These are phyloP conservation scores for Arabis hirsuta DNA, from an alignment of 345 rosid species.

Conservation along the genomic window DNA sequence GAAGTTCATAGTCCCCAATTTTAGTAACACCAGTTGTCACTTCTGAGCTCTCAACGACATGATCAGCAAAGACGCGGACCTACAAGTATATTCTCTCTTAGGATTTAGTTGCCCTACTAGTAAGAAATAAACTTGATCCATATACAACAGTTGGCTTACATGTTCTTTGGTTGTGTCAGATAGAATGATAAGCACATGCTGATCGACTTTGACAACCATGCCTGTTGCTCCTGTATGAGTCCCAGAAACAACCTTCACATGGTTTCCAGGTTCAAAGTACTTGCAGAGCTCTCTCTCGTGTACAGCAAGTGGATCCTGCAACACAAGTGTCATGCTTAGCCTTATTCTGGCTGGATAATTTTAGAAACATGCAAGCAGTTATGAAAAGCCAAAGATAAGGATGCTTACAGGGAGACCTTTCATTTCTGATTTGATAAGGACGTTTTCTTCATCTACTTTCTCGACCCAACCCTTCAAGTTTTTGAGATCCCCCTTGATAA, in stretches of 20 bases:
- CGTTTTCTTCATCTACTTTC: conserved; percentile 97
- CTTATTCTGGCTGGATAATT: conserved; percentile 13
- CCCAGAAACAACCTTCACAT: conserved; percentile 95
- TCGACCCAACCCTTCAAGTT: conserved; percentile 97
- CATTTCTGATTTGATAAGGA: conserved; percentile 83
- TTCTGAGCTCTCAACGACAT: conserved; percentile 96
- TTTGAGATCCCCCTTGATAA: conserved; percentile 92
- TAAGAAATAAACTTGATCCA: conserved; percentile 5
- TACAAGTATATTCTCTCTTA: conserved; percentile 42
- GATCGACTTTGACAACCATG: conserved; percentile 97
- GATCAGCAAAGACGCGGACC: conserved; percentile 93
- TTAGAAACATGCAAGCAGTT: conserved; percentile 14
- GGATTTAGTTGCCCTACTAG: conserved; percentile 4
- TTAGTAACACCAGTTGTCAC: conserved; percentile 89
- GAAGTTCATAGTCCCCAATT: conserved; percentile 93
- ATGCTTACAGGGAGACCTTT: conserved; percentile 91
- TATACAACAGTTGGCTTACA: conserved; percentile 52
- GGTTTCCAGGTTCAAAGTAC: conserved; percentile 97
- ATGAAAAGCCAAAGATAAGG: conserved; percentile 6
- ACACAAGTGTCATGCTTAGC: conserved; percentile 17
- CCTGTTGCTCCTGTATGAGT: conserved; percentile 95
- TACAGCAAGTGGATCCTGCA: conserved; percentile 84
- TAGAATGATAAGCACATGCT: conserved; percentile 84
- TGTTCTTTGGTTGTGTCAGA: conserved; percentile 96
- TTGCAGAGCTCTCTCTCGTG: conserved; percentile 90